Conservation (phyloP, 2,329 filamentous ascomycete genomes). For the Fusarium cyanostomum region DNA sequence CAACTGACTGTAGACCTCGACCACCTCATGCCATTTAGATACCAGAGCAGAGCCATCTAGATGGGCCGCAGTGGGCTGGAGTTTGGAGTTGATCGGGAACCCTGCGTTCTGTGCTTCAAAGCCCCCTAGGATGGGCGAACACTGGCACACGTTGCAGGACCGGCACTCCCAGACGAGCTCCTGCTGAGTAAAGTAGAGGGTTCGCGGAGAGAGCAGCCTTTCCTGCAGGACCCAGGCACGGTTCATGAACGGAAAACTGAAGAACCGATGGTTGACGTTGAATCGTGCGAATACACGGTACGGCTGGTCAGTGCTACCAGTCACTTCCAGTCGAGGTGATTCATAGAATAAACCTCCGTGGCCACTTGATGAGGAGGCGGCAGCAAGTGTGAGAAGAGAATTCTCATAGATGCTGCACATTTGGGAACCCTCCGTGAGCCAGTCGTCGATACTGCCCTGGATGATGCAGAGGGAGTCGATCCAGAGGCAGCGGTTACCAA, state of each 20-base stretch:
- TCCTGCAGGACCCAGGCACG: constrained; percentile 4
- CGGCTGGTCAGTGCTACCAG: not conserved
- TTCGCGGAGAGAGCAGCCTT: not conserved
- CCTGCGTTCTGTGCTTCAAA: not conserved
- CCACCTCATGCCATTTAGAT: constrained; percentile 1
- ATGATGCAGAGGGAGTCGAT: not conserved
- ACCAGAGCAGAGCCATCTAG: not conserved
- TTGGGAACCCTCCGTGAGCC: not conserved
- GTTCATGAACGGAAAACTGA: constrained; percentile 3
- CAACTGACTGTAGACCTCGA: not conserved
- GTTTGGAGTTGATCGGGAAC: not conserved
- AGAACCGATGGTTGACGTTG: constrained; percentile 3
- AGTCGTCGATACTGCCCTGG: not conserved
- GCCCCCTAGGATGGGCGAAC: not conserved
- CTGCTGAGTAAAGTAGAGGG: not conserved
- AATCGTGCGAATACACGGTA: not conserved
- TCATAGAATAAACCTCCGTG: not conserved
- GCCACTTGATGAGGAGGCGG: not conserved
- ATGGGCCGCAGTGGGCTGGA: not conserved
- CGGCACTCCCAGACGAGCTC: constrained; percentile 3
- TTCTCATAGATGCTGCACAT: constrained; percentile 1
- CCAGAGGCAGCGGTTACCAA: not conserved
- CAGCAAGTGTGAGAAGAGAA: not conserved
- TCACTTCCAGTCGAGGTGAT: not conserved
- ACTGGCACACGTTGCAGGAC: not conserved